Conservation (phyloP, 257 asterid species). For the Solanum peruvianum region DNA sequence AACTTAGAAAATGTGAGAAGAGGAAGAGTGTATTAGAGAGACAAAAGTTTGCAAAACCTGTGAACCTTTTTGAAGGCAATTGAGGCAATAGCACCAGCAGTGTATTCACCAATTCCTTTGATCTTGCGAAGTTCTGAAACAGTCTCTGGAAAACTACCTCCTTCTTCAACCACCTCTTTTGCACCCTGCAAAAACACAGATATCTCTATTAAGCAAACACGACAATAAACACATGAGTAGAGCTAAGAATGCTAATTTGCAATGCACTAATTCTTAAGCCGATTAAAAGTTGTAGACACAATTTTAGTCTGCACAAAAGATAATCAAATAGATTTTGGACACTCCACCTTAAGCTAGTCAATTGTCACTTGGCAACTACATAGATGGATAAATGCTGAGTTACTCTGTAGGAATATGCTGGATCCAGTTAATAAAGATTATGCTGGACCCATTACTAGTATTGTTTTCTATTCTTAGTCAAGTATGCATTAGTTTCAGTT, state of each 20-base stretch:
- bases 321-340: background rate
- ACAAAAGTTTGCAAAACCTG: background rate
- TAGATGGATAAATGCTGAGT: background rate
- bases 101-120: constrained; percentile 86
- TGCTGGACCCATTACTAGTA: background rate
- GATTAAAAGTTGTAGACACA: background rate
- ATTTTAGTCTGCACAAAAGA: background rate
- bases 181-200: constrained; percentile 53
- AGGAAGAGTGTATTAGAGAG: background rate
- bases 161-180: constrained; percentile 73
- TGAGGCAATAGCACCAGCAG: constrained; percentile 97
- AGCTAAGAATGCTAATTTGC: background rate
- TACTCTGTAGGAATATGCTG: background rate
- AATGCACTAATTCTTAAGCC: background rate
- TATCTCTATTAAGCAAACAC: background rate
- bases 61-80: constrained; percentile 84
- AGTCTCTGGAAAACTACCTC: constrained; percentile 66
- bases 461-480: background rate
- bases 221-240: background rate
- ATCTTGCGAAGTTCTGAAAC: constrained; percentile 68
- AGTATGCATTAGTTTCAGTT: background rate
- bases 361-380: background rate
- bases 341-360: background rate
- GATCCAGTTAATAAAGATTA: background rate
- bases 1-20: constrained; percentile 2